Evolutionary conservation across 768 basidiomycete genomes (phyloP), one percentile per base, ranked within the genome.

Genomic region (Trametopsis cervina): DNA sequence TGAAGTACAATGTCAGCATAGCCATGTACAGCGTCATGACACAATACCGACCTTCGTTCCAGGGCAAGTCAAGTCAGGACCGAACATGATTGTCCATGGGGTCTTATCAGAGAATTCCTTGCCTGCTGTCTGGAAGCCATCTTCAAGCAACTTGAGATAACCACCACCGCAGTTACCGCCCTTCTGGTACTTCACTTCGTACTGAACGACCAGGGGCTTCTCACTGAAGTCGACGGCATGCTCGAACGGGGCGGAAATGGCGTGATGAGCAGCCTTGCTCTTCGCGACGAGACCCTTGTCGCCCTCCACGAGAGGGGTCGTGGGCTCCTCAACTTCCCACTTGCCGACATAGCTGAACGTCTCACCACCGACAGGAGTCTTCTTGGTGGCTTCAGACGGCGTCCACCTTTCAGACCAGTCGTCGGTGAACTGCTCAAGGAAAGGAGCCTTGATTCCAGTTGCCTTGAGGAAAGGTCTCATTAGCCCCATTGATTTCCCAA

Each of bases 131-230:
- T 94, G 90, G 81, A 93, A 93, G 50, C 91, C 92, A 59, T 92
- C 85, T 63, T 88, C 85, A 38, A 99, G 80, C 48, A 98, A 82
- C 70, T 98, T 99, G 72, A 98, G 71, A 71, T 99, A 99, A 33
- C 96, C 96, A 73, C 96, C 96, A 67, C 96, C 96, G 60, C 96
- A 98, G 70, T 96, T 96, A 41, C 96, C 90, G 37, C 95, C 94
- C 69, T 97, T 93, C 75, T 99, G 94, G 67, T 96, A 93, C 72
- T 98, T 95, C 72, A 96, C 96, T 66, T 99, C 96, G 61, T 99
- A 99, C 64, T 96, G 93, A 17, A 98, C 85, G 55, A 98, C 93
- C 39, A 98, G 75, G 38, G 94, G 87, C 68, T 94, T 77, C 49
- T 78, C 70, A 58, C 75, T 76, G 71, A 94, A 89, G 73, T 86